Base-by-base conservation (phyloP, 441 rosid species). In the Populus tomentosa region DNA sequence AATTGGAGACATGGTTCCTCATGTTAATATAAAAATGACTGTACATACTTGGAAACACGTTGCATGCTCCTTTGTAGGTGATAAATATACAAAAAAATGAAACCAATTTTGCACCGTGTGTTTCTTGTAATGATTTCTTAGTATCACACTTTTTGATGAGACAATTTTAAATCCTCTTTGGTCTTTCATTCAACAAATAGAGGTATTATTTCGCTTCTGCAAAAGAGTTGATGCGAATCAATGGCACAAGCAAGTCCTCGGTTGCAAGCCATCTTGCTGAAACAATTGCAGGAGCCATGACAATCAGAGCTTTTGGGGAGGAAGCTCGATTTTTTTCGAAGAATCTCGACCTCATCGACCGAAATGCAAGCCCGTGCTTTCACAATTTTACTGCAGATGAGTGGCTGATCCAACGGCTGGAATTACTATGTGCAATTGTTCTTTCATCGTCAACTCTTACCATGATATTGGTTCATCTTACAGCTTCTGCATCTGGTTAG, bases 211-310 rank as follows among this genome's bases (percentile, higher is more conserved):
- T 88, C 69, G 84, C 92, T 33, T 61, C 95, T 36, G 91, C 97
- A 7, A 96, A 91, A 79, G 99, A 96, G 84, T 79, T 96, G 74
- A 92, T 91, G 98, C 84, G 98, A 71, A 84, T 92, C 70, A 87
- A 90, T 72, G 98, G 98, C 77, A 90, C 95, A 13, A 94, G 91
- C 61, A 97, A 89, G 79, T 94, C 98, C 33, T 82, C 84, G 11
- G 87, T 90, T 64, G 98, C 96, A 40, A 94, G 90, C 81, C 97
- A 94, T 81, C 84, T 97, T 32, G 90, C 95, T 10, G 99, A 97
- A 82, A 92, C 97, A 20, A 88, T 89, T 62, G 90, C 97, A 50
- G 97, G 98, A 82, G 94, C 91, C 64, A 84, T 87, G 86, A 90
- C 95, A 9, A 93, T 97, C 62, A 89, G 98, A 42, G 98, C 98